Conservation (phyloP, 805 yeast genomes). For the Barnettozyma pratensis region DNA sequence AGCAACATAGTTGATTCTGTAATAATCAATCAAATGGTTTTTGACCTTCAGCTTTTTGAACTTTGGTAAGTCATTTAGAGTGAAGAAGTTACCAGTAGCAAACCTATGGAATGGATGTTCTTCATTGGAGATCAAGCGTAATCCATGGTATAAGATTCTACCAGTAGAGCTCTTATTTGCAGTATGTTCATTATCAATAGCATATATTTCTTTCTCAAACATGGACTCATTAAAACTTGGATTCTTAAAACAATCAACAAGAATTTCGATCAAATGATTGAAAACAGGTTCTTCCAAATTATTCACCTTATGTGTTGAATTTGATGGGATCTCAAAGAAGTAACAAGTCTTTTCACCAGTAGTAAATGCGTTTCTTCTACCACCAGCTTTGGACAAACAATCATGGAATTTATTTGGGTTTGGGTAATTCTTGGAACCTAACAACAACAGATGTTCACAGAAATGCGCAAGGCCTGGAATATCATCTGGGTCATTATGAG, state of each 20-base stretch:
- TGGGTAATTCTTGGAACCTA: conserved; percentile 54
- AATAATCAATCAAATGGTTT: conserved; percentile 35
- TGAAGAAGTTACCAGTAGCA: conserved; percentile 57
- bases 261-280: conserved; percentile 40
- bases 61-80: conserved; percentile 36
- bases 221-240: conserved; percentile 44
- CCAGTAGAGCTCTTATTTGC: conserved; percentile 40
- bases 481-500: conserved; percentile 68
- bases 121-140: conserved; percentile 42
- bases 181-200: conserved; percentile 63
- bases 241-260: conserved; percentile 43
- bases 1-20: conserved; percentile 36
- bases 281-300: conserved; percentile 30
- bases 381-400: conserved; percentile 43
- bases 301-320: conserved; percentile 20
- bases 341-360: conserved; percentile 63
- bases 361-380: conserved; percentile 62
- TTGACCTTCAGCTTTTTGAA: conserved; percentile 32
- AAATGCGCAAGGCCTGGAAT: conserved; percentile 85
- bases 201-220: conserved; percentile 47
- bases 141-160: conserved; percentile 55
- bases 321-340: conserved; percentile 55
- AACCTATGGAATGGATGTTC: conserved; percentile 55
- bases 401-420: conserved; percentile 41
- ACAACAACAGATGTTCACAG: conserved; percentile 69